Evolutionary conservation across 2,329 filamentous ascomycete genomes (phyloP).

Genomic region (Stemphylium beticola): DNA sequence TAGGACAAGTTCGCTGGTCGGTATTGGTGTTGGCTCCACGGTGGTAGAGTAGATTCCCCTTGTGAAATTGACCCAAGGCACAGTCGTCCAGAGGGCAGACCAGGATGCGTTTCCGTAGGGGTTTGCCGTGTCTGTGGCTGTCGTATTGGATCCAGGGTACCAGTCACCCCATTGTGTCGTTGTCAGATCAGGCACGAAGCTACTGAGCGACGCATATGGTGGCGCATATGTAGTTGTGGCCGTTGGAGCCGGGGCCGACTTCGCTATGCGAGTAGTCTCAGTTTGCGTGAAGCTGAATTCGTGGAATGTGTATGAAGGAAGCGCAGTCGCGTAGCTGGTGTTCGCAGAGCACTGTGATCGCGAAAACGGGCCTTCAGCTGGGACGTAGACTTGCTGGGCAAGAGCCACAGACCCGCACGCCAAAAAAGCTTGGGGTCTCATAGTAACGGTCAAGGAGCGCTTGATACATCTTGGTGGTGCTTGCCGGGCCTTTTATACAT

Average conservation of each 20-base stretch:
- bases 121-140: constrained; percentile 42
- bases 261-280: constrained; percentile 49
- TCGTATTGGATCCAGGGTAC: constrained; percentile 45
- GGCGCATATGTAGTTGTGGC: constrained; percentile 46
- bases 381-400: constrained; percentile 48
- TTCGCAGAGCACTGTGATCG: constrained; percentile 38
- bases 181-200: constrained; percentile 44
- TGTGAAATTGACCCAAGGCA: constrained; percentile 47
- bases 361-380: constrained; percentile 34
- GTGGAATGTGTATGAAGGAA: constrained; percentile 40
- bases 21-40: constrained; percentile 61
- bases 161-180: constrained; percentile 54
- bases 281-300: constrained; percentile 49
- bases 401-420: constrained; percentile 11
- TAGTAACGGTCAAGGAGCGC: background rate
- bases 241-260: constrained; percentile 40
- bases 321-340: constrained; percentile 32
- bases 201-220: constrained; percentile 44
- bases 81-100: constrained; percentile 46
- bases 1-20: constrained; percentile 61
- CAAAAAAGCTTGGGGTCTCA: constrained; percentile 23
- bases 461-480: background rate
- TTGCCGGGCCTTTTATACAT: background rate
- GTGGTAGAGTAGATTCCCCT: constrained; percentile 57
- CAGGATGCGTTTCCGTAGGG: constrained; percentile 52